phyloP scores from a whole-genome alignment of 345 rosid genomes.

The Arabidopsis thaliana region DNA sequence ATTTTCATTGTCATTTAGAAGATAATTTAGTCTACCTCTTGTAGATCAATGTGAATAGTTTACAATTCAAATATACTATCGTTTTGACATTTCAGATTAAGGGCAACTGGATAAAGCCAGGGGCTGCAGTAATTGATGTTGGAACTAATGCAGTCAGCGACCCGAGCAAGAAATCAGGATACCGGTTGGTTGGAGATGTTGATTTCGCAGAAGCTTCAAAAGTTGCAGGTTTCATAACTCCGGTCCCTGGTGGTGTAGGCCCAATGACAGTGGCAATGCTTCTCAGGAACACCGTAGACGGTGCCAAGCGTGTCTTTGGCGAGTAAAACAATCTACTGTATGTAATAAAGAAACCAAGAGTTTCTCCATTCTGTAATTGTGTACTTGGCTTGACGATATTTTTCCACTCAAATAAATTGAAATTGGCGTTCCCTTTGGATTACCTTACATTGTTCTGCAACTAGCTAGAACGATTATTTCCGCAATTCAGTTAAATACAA shows the following conservation, averaged over 20 bases:
- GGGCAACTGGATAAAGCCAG: constrained; percentile 93
- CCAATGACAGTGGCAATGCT: constrained; percentile 98
- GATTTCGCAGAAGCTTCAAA: constrained; percentile 76
- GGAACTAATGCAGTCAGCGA: constrained; percentile 86
- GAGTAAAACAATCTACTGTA: constrained; percentile 37
- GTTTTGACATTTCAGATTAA: constrained; percentile 60
- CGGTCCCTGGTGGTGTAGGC: constrained; percentile 97
- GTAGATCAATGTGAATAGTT: not conserved
- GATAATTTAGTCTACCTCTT: not conserved
- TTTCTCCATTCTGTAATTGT: constrained; percentile 19
- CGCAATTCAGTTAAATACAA: not conserved
- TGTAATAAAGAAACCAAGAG: constrained; percentile 19
- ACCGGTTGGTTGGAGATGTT: constrained; percentile 94
- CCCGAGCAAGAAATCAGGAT: constrained; percentile 75
- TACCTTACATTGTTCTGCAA: not conserved
- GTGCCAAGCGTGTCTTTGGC: constrained; percentile 71
- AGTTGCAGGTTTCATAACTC: constrained; percentile 84
- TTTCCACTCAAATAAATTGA: constrained; percentile 12
- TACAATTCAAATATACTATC: not conserved
- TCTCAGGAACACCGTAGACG: constrained; percentile 79
- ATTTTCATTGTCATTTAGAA: not conserved
- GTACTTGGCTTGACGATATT: constrained; percentile 12
- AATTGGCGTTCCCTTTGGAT: not conserved
- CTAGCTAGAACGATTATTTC: not conserved
- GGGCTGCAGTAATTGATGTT: constrained; percentile 95